Evolutionary conservation across 768 basidiomycete species (phyloP), one percentile per base, ranked within the genome.

Genomic region (Phylloporus rhodoxanthus): DNA sequence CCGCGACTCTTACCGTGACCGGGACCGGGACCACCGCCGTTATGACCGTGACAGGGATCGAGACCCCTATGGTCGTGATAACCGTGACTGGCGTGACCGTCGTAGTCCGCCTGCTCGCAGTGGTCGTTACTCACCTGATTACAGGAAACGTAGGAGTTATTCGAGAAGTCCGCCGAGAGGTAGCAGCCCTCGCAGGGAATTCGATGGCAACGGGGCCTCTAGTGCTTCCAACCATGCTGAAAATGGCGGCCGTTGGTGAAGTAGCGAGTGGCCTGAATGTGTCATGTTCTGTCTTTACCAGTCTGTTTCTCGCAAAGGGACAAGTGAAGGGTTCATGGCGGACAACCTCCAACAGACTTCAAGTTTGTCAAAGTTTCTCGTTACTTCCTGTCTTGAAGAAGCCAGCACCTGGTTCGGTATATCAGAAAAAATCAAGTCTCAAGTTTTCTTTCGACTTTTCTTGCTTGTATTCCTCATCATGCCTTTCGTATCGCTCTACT

Each of bases 141-240:
- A 86, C 56, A 76, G 84, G 59, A 78, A 76, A 64, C 84, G 88
- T 47, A 76, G 79, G 66, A 88, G 85, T 69, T 85, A 87, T 57
- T 87, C 85, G 47, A 77, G 85, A 63, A 88, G 85, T 70, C 89
- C 88, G 20, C 87, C 85, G 46, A 75, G 86, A 58, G 87, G 85
- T 45, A 80, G 83, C 64, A 78, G 76, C 65, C 78, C 77, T 55
- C 65, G 70, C 45, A 63, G 77, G 57, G 79, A 79, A 28, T 77
- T 57, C 53, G 75, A 79, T 46, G 75, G 68, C 57, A 66, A 55
- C 61, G 76, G 55, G 63, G 77, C 52, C 57, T 49, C 54, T 60
- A 45, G 55, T 50, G 47, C 62, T 57, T 44, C 68, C 60, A 64
- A 70, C 70, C 64, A 70, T 42, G 71, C 71, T 13, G 71, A 75